Base-by-base conservation (phyloP, 2,329 filamentous ascomycete genomes). In the Gaeumannomyces tritici region DNA sequence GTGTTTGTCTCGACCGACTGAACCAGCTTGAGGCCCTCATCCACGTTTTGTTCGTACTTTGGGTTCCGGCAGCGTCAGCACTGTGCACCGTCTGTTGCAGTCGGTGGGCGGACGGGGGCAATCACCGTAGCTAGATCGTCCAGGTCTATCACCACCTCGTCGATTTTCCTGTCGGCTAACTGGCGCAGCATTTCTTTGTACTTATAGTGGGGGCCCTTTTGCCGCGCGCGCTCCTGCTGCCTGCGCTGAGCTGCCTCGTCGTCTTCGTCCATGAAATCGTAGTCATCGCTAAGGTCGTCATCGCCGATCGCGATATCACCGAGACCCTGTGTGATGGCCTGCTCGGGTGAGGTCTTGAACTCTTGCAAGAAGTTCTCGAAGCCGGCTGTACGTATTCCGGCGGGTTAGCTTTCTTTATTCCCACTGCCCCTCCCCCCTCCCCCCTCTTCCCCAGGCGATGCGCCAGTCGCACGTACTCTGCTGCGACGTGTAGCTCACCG, bases 241-340 rank as follows among this genome's bases (percentile, higher is more conserved):
- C 79, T 81, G 65, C 73, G 77, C 64, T 79, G 78, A 54, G 79
- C 78, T 24, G 80, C 79, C 61, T 85, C 84, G 65, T 90, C 88
- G 65, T 86, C 84, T 69, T 93, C 89, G 72, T 96, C 91, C 86
- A 96, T 91, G 72, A 96, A 90, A 70, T 97, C 92, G 73, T 96
- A 91, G 70, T 96, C 91, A 70, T 96, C 93, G 75, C 89, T 92
- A 55, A 90, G 82, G 68, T 89, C 89, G 76, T 96, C 89, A 71
- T 91, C 93, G 73, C 92, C 89, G 66, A 99, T 89, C 71, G 89
- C 89, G 70, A 99, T 86, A 67, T 89, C 87, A 68, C 91, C 87
- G 59, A 99, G 83, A 57, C 92, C 92, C 73, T 93, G 88, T 54
- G 90, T 87, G 67, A 96, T 86, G 64, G 88, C 84, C 64, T 82